Base-by-base conservation (phyloP, 768 basidiomycete species). In the Melanogaster broomeanus region DNA sequence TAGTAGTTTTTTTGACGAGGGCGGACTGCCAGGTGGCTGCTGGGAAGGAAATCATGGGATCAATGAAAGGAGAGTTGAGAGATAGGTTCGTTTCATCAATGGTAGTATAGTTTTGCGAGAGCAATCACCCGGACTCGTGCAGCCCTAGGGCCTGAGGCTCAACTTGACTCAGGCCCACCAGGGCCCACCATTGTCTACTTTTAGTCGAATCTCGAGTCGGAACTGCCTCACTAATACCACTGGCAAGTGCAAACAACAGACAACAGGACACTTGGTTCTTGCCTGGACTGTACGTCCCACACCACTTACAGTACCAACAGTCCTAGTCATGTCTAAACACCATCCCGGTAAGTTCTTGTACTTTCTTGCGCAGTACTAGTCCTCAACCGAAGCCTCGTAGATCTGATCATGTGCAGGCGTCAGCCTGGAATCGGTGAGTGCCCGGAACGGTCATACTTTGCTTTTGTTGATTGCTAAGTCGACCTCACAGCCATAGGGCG, bases 331-430 rank as follows among this genome's bases (percentile, higher is more conserved):
- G 93, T 95, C 92, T 18, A 93, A 93, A 65, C 93, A 94, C 69
- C 90, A 93, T 72, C 91, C 91, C 54, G 90, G 88, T 88, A 51
- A 40, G 71, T 51, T 44, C 21, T 19, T 19, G 16, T 45, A 38
- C 11, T 2, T 5, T 2, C 19, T 6, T 9, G 9, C 4, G 16
- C 19, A 27, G 1, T 7, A 9, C 19, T 12, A 12, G 10, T 10
- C 10, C 1, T 55, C 48, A 57, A 34, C 55, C n/a, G 39, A 8
- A 22, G 37, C 25, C 43, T 7, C 27, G 0, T 46, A 95, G 96
- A 99, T 85, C 72, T 99, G 41, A 95, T 99, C 60, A 96, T 98
- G 93, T 99, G 96, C 74, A 81, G 96, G 70, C 87, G 93, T 51
- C 95, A 98, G 72, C 89, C 97, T 61, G 97, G 97, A 57, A 98